Evolutionary conservation across 345 rosid genomes (phyloP), one percentile per base, ranked within the genome.

Genomic region (Camelina hispida): DNA sequence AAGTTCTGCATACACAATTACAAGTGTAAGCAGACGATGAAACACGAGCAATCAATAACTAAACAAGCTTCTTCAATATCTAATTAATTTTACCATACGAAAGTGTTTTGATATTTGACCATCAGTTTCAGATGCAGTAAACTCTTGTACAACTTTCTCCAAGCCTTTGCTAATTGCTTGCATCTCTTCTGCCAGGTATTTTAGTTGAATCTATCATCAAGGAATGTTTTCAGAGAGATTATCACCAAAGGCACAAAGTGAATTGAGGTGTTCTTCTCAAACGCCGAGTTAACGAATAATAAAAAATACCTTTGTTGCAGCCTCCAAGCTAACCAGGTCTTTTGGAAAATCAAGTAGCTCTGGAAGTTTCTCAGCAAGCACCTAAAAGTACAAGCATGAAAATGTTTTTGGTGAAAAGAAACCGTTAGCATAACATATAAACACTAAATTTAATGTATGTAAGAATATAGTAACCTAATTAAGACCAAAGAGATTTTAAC

Each of bases 161-260:
- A 91, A 79, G 60, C 97, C 97, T 84, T 89, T 89, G 79, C 81
- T 89, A 56, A 91, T 82, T 73, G 95, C 95, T 80, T 91, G 97
- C 97, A 91, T 91, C 81, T 91, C 97, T 78, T 91, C 97, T 10
- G 97, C 95, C 80, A 91, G 75, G 81, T 66, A 82, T 81, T 91
- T 91, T 82, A 91, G 68, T 86, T 91, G 97, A 78, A 87, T 81
- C 97, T 91, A 78, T 65, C 61, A 61, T 74, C 67, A 63, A 62
- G 43, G 57, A 69, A 23, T 53, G 22, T 56, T 62, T 17, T 56
- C 55, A 69, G 55, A 62, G 28, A 73, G 30, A 55, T 61, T 32
- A 50, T n/a, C 57, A 54, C 40, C 51, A 15, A 23, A 54, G 47
- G 20, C 17, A 7, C n/a, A 14, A 51, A 32, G 23, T 4, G 18